Evolutionary conservation across 2,329 filamentous ascomycete genomes (phyloP), one percentile per base, ranked within the genome.

Genomic region (Pseudogymnoascus sp.): DNA sequence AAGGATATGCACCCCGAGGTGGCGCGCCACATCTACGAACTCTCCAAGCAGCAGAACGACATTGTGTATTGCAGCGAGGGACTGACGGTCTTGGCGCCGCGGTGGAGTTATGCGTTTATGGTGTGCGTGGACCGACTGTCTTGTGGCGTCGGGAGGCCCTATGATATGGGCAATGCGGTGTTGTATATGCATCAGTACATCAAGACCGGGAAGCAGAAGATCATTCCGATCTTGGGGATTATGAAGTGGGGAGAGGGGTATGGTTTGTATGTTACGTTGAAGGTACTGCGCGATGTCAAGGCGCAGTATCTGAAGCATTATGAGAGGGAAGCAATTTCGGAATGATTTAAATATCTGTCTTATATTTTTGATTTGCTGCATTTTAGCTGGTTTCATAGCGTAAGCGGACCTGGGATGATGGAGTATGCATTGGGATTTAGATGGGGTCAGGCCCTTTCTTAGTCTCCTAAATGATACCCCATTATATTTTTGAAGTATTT

Each of bases 31-130:
- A 10, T 57, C 28, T 34, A 34, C 28, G 51, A 34, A 7, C 51
- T 57, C 28, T 57, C 51, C 1, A 21, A 21, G 51, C 28, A 57
- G n/a, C 51, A 57, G 16, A 57, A 57, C 51, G 51, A 57, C 2
- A 21, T 57, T 21, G n/a, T 57, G 28, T 57, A 36, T 16, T 36
- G 28, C 28, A 19, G 25, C n/a, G 28, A 34, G 16, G 51, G 51
- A 1, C 16, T 57, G 10, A 57, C 51, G 5, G 28, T 57, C 1
- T 7, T 57, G 3, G 28, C 28, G 28, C 51, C 51, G 28, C 28
- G 51, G n/a, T 57, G 51, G 51, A 57, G 51, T 16, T 57, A 57
- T 57, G 51, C 51, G 5, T 34, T 57, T 57, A 57, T 34, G 51
- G 3, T 57, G 11, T 57, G 51, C 51, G 51, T 57, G 28, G 16